phyloP scores from a whole-genome alignment of 352 stramenopile species.

The Phytophthora ohioensis region DNA sequence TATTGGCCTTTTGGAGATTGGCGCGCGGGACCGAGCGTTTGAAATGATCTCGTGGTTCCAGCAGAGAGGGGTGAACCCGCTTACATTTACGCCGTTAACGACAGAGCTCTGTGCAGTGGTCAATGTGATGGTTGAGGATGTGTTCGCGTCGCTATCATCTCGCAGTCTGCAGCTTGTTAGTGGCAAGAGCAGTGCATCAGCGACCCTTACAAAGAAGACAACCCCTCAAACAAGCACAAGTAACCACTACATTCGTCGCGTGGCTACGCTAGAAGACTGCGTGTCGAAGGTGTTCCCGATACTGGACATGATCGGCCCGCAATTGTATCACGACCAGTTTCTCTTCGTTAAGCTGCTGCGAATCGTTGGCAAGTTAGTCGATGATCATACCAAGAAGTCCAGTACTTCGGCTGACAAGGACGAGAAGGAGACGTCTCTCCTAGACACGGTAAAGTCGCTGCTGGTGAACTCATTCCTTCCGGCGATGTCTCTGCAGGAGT shows the following conservation, averaged over 20 bases:
- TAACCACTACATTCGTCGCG: slow-evolving; percentile 44
- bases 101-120: slow-evolving; percentile 74
- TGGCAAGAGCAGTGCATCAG: slow-evolving; percentile 5
- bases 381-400: slow-evolving; percentile 45
- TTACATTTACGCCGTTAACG: slow-evolving; percentile 70
- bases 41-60: slow-evolving; percentile 87
- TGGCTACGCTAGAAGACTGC: slow-evolving; percentile 54
- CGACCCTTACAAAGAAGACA: slow-evolving; percentile 11
- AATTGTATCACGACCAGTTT: slow-evolving; percentile 75
- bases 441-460: slow-evolving; percentile 56
- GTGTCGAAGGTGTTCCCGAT: slow-evolving; percentile 63
- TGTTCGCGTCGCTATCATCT: slow-evolving; percentile 70
- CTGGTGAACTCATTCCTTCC: slow-evolving; percentile 78
- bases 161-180: slow-evolving; percentile 56
- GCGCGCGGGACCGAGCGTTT: slow-evolving; percentile 66
- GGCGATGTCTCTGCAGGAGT: slow-evolving; percentile 75
- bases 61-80: slow-evolving; percentile 65
- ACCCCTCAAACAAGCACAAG: slow-evolving; percentile 16
- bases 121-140: slow-evolving; percentile 61
- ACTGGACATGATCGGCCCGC: slow-evolving; percentile 68
- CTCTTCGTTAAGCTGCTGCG: slow-evolving; percentile 82
- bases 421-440: slow-evolving; percentile 25
- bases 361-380: slow-evolving; percentile 62
- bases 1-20: slow-evolving; percentile 83
- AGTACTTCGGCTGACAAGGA: slow-evolving; percentile 18